Conservation (phyloP, 495 filamentous ascomycete genomes). For the Penicillium robsamsonii region DNA sequence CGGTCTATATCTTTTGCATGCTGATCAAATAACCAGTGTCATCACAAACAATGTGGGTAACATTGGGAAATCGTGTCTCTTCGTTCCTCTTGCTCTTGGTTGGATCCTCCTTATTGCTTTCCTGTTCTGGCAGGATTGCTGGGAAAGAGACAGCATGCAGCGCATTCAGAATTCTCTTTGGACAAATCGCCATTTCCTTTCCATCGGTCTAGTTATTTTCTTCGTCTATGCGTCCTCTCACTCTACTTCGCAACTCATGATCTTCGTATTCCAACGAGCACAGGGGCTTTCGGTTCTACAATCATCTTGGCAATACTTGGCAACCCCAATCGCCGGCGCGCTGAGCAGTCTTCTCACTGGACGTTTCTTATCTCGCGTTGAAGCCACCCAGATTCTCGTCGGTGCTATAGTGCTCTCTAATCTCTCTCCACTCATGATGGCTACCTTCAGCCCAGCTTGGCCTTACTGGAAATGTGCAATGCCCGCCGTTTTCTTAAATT, state of each 20-base stretch:
- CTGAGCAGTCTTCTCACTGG: slow-evolving; percentile 22
- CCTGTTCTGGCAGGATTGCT: slow-evolving; percentile 44
- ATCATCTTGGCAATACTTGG: slow-evolving; percentile 36
- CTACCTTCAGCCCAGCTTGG: slow-evolving; percentile 17
- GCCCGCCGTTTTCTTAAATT: slow-evolving; percentile 24
- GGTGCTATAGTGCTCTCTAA: slow-evolving; percentile 15
- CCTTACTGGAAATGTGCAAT: slow-evolving; percentile 30
- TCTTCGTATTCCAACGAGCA: slow-evolving; percentile 54
- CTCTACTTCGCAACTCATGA: slow-evolving; percentile 45
- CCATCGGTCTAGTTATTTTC: slow-evolving; percentile 53
- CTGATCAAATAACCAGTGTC: slow-evolving; percentile 16
- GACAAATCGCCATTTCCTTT: slow-evolving; percentile 47
- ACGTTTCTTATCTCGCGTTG: slow-evolving; percentile 20
- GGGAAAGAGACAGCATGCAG: slow-evolving; percentile 44
- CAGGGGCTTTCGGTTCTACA: slow-evolving; percentile 41
- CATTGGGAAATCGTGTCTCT: slow-evolving; percentile 31
- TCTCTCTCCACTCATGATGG: slow-evolving; percentile 32
- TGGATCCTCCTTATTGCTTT: slow-evolving; percentile 45
- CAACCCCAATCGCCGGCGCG: slow-evolving; percentile 25
- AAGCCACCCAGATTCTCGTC: slow-evolving; percentile 21
- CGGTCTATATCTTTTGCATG: neutral
- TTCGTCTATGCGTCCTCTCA: slow-evolving; percentile 51
- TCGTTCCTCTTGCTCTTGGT: slow-evolving; percentile 38
- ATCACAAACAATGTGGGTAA: slow-evolving; percentile 33
- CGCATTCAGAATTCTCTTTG: slow-evolving; percentile 50